These are phyloP conservation scores for Polygonum maritimum DNA, from an alignment of 148 eudicot species.

Conservation along the genomic window DNA sequence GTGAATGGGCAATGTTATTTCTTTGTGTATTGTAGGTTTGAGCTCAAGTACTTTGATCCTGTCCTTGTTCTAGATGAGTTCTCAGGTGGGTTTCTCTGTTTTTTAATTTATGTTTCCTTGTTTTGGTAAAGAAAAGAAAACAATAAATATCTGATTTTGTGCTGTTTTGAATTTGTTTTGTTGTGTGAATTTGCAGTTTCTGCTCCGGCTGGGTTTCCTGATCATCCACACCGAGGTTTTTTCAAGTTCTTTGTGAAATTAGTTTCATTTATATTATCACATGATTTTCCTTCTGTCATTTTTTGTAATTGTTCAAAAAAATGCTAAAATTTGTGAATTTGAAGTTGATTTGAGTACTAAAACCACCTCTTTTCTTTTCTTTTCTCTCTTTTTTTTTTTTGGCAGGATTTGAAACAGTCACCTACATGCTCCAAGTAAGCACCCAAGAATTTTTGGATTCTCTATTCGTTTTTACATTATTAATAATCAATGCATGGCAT, in stretches of 20 bases:
- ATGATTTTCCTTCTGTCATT: too few species aligned
- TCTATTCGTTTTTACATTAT: not conserved
- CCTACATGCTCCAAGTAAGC: conserved; percentile 84
- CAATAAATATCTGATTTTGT: not conserved
- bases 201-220: conserved; percentile 93
- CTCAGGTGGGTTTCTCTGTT: conserved; percentile 35
- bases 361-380: not conserved
- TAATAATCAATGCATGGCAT: not conserved
- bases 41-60: conserved; percentile 75
- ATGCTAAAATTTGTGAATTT: not conserved
- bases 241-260: not conserved
- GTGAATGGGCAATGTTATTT: conserved; percentile 11
- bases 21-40: conserved; percentile 39
- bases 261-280: not conserved
- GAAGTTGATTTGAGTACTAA: not conserved
- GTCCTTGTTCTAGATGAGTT: conserved; percentile 72
- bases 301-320: not conserved
- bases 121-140: not conserved
- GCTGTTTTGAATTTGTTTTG: not conserved
- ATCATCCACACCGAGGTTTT: conserved; percentile 97
- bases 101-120: not conserved
- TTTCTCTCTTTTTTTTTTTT: conserved; percentile 6
- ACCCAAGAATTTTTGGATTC: not conserved
- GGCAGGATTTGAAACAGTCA: conserved; percentile 90
- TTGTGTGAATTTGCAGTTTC: conserved; percentile 32